phyloP scores from a whole-genome alignment of 2,329 filamentous ascomycete genomes.

The Botrytis elliptica region DNA sequence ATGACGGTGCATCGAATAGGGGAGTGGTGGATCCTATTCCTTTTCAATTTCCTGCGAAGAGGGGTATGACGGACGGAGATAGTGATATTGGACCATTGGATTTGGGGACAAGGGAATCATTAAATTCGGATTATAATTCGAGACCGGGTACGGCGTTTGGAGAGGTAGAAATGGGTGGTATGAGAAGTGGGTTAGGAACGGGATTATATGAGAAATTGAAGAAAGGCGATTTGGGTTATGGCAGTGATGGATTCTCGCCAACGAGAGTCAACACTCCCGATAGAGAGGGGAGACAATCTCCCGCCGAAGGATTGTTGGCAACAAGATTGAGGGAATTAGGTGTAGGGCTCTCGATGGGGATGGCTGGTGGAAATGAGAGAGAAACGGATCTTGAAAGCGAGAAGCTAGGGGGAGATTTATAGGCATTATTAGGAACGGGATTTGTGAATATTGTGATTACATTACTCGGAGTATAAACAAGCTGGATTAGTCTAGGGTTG shows the following conservation, averaged over 20 bases:
- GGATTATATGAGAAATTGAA: conserved; percentile 64
- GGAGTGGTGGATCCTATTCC: conserved; percentile 49
- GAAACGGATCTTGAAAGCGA: neutral
- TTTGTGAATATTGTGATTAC: neutral
- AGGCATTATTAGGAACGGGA: neutral
- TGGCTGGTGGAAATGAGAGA: conserved; percentile 70
- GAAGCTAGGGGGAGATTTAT: neutral
- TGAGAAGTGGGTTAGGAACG: conserved; percentile 37
- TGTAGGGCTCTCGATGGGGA: conserved; percentile 42
- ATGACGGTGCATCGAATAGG: conserved; percentile 33
- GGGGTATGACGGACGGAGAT: neutral
- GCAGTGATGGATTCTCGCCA: conserved; percentile 52
- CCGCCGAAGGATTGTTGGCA: conserved; percentile 66
- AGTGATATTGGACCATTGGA: neutral
- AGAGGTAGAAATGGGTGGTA: conserved; percentile 23
- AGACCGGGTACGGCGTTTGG: neutral
- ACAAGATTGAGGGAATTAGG: conserved; percentile 58
- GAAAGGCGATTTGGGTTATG: conserved; percentile 63
- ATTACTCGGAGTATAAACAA: neutral
- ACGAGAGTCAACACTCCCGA: conserved; percentile 34
- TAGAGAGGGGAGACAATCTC: conserved; percentile 35
- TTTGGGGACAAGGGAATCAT: neutral
- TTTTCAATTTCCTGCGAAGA: conserved; percentile 43
- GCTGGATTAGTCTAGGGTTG: neutral
- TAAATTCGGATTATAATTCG: neutral